Evolutionary conservation across 139 green algal species (phyloP), one percentile per base, ranked within the genome.

Genomic region (Ulvella scutata): DNA sequence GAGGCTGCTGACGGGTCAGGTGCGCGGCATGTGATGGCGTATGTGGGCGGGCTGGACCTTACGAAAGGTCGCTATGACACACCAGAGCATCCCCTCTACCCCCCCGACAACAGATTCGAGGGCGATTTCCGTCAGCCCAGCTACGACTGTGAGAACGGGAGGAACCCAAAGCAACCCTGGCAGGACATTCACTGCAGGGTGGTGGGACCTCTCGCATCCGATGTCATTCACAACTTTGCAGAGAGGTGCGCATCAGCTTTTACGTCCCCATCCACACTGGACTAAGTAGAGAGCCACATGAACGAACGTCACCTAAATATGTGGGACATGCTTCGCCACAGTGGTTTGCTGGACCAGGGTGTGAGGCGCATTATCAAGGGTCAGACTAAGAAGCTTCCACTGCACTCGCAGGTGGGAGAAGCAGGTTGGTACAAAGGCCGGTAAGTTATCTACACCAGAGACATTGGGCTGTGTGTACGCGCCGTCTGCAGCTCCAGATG

Each of bases 101-200:
- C 51, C 2, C 51, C 51, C 13, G 51, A 67, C 17, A 26, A 67
- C 51, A n/a, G 51, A n/a, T 67, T 67, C 20, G 9, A 67, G 17
- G 51, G 33, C 9, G 51, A 67, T 23, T 67, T 67, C 17, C 31
- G 51, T n/a, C 51, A 67, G 51, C n/a, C 33, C n/a, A 36, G 51
- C n/a, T 67, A 29, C 13, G 51, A 67, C 51, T 67, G 51, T 67
- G 51, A 67, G 33, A 67, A 67, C 51, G 51, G 51, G 13, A 10
- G 33, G 33, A 67, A 67, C n/a, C 51, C 51, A 67, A 67, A 82
- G 26, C 43, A 91, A 77, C 85, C 87, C 3, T 90, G 87, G 84
- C 85, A 91, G 51, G 87, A 91, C 82, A 85, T 89, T 61, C 85
- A 91, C 67, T 78, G 75, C 43, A 72, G 72, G 9, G 35, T 91